These are phyloP conservation scores for Populus hybrid DNA, from an alignment of 441 rosid genomes.

Conservation along the genomic window DNA sequence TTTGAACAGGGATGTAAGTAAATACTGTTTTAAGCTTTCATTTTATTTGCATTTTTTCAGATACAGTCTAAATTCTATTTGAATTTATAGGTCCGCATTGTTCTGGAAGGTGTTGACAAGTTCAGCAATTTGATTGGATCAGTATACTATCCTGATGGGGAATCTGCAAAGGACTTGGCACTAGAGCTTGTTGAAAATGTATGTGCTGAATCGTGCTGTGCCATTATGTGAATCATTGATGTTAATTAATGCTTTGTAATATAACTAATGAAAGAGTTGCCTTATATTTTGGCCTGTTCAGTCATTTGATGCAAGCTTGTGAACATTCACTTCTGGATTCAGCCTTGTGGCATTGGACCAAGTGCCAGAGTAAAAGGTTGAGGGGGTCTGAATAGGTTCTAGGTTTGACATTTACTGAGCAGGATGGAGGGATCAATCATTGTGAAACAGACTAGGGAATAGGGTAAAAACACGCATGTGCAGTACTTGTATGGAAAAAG, in stretches of 20 bases:
- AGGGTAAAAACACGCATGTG: neutral
- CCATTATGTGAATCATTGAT: neutral
- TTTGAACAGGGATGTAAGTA: conserved; percentile 78
- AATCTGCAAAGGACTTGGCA: conserved; percentile 78
- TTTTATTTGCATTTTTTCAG: conserved; percentile 1
- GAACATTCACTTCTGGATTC: neutral
- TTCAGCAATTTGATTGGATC: conserved; percentile 94
- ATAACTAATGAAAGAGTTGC: neutral
- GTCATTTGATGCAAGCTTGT: neutral
- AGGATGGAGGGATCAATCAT: neutral
- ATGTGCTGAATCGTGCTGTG: conserved; percentile 23
- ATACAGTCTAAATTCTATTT: conserved; percentile 24
- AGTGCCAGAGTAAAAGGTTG: neutral
- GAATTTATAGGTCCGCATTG: conserved; percentile 81
- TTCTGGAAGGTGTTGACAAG: conserved; percentile 95
- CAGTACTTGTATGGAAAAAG: neutral
- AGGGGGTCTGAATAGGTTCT: neutral
- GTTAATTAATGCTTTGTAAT: neutral
- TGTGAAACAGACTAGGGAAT: neutral
- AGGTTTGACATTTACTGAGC: neutral
- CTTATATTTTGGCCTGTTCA: neutral
- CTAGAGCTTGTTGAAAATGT: conserved; percentile 94
- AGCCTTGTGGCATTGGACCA: neutral
- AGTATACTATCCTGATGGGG: conserved; percentile 83
- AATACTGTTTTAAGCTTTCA: conserved; percentile 9